Evolutionary conservation across 495 filamentous ascomycete genomes (phyloP).

Genomic region (Clohesyomyces aquaticus): DNA sequence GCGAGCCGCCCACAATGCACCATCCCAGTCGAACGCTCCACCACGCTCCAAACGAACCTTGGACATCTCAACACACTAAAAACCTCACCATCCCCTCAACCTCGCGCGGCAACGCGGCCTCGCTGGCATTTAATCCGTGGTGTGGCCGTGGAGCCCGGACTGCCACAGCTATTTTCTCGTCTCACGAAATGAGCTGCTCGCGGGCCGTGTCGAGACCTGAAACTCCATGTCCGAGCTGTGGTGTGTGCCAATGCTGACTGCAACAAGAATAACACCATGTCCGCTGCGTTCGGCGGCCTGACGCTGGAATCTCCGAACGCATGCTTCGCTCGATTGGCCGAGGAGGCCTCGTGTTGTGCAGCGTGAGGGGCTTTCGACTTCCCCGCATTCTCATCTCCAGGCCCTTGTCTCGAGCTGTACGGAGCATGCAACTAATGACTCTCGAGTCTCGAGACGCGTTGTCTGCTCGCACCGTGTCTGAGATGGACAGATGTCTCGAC

Average conservation of each 20-base stretch:
- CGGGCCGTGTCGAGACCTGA: slow-evolving; percentile 2
- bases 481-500: neutral
- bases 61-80: no score
- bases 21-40: neutral
- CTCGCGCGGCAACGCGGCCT: no score
- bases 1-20: neutral
- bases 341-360: slow-evolving; percentile 3
- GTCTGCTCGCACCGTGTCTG: neutral
- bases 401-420: neutral
- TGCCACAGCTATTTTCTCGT: neutral
- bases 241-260: slow-evolving; percentile 11
- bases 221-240: slow-evolving; percentile 7
- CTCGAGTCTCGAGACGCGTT: neutral
- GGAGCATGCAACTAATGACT: slow-evolving; percentile 9
- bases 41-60: neutral
- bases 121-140: no score
- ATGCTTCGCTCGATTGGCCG: slow-evolving; percentile 9
- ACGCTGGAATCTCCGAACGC: neutral
- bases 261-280: slow-evolving; percentile 20
- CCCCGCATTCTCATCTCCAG: slow-evolving; percentile 29
- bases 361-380: slow-evolving; percentile 19
- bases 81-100: no score
- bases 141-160: slow-evolving; percentile 7
- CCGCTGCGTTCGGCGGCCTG: neutral
- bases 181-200: neutral